phyloP scores from a whole-genome alignment of 23 red algal genomes.

The Cyanidiococcus yangmingshanensis region DNA sequence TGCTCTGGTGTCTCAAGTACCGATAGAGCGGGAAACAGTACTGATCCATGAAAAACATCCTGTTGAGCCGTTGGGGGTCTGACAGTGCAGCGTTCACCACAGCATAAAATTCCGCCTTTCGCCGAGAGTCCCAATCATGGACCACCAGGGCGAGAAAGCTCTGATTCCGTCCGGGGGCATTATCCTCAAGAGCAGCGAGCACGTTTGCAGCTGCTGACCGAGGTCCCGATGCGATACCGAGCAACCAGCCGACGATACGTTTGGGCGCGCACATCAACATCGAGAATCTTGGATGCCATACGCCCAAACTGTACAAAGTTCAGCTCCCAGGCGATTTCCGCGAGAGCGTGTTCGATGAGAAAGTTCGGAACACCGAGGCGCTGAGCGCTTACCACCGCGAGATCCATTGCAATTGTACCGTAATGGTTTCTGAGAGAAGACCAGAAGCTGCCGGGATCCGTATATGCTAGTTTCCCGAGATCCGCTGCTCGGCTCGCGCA shows the following conservation, averaged over 20 bases:
- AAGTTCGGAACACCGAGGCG: neutral
- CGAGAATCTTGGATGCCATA: neutral
- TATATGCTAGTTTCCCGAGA: too few relatives aligned
- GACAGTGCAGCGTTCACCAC: neutral
- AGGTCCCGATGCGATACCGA: neutral
- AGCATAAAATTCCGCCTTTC: neutral
- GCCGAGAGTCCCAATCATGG: neutral
- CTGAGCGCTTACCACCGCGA: neutral
- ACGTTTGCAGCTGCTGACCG: slow-evolving; percentile 4
- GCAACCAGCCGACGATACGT: neutral
- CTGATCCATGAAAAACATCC: too few relatives aligned
- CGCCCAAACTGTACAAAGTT: neutral
- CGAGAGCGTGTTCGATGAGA: neutral
- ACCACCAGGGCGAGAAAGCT: neutral
- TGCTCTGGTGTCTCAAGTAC: too few relatives aligned
- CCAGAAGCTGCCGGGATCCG: too few relatives aligned
- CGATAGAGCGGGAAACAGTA: too few relatives aligned
- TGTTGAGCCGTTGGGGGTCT: neutral
- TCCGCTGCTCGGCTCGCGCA: too few relatives aligned
- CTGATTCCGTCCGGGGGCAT: neutral
- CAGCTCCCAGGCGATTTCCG: neutral
- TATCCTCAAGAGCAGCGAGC: neutral
- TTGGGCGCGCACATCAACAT: neutral
- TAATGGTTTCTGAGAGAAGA: too few relatives aligned
- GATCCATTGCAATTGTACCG: neutral